A percentile compares a stretch with the other conserved stretches of the same genome.
phyloP scores from a whole-genome alignment of 2,329 filamentous ascomycete species.

The Ophiostoma fasciatum region DNA sequence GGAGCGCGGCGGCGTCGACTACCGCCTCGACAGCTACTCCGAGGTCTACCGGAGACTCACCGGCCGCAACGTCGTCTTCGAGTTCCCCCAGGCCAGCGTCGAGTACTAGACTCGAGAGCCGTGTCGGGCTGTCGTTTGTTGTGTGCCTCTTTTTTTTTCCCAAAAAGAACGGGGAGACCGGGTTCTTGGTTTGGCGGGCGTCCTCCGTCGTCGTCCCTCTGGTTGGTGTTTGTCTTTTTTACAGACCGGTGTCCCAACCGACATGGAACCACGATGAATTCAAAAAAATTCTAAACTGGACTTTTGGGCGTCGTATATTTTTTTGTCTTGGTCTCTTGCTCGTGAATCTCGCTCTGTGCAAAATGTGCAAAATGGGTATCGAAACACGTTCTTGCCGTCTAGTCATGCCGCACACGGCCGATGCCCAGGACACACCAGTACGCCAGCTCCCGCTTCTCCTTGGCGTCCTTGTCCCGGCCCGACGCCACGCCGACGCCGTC shows the following conservation, averaged over 20 bases:
- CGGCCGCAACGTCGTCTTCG: slow-evolving; percentile 90
- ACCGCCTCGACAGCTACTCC: slow-evolving; percentile 98
- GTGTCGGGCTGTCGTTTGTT: neutral
- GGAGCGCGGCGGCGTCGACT: slow-evolving; percentile 98
- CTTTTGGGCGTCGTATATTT: neutral
- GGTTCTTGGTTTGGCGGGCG: no score
- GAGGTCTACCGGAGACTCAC: slow-evolving; percentile 99
- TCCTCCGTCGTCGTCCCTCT: no score
- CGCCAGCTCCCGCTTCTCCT: slow-evolving; percentile 73
- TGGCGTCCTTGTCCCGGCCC: slow-evolving; percentile 42
- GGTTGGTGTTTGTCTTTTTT: no score
- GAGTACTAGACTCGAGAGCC: slow-evolving; percentile 60
- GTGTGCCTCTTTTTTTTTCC: neutral
- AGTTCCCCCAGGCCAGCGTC: slow-evolving; percentile 79
- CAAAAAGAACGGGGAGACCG: neutral
- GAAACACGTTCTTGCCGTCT: neutral
- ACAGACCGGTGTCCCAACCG: no score
- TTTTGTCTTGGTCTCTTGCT: neutral
- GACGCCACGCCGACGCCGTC: slow-evolving; percentile 45
- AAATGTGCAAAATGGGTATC: no score
- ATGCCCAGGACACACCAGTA: slow-evolving; percentile 93
- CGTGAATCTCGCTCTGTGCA: neutral
- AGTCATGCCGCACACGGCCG: slow-evolving; percentile 54
- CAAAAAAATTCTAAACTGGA: neutral
- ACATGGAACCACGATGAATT: no score